Evolutionary conservation across 768 basidiomycete genomes (phyloP).

Genomic region (Amanita exitialis): DNA sequence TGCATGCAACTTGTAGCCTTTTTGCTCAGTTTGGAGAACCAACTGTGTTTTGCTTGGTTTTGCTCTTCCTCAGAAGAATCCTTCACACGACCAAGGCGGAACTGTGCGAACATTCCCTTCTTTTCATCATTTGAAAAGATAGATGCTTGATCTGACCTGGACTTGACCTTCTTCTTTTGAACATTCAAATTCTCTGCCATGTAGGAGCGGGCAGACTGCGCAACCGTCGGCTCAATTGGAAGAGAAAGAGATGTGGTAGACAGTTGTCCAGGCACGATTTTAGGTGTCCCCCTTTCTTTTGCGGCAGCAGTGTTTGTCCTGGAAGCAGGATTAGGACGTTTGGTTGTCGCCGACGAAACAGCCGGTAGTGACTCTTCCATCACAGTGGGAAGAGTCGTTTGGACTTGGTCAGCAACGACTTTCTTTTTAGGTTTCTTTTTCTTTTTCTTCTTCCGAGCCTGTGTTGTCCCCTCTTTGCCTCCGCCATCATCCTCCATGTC

Average conservation of each 20-base stretch:
- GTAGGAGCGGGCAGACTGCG: slow-evolving; percentile 67
- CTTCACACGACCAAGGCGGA: slow-evolving; percentile 20
- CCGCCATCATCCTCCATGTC: slow-evolving; percentile 70
- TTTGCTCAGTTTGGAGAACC: slow-evolving; percentile 49
- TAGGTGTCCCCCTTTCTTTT: slow-evolving; percentile 7
- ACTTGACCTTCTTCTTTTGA: slow-evolving; percentile 61
- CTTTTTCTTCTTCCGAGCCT: slow-evolving; percentile 41
- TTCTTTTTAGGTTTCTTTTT: slow-evolving; percentile 74
- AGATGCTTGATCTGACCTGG: slow-evolving; percentile 48
- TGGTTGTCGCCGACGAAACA: slow-evolving; percentile 4
- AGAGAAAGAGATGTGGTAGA: slow-evolving; percentile 26
- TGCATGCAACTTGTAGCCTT: slow-evolving; percentile 53
- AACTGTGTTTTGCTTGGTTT: slow-evolving; percentile 37
- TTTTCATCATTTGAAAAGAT: slow-evolving; percentile 35
- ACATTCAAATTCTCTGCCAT: slow-evolving; percentile 35
- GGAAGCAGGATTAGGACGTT: slow-evolving; percentile 11
- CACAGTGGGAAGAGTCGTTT: slow-evolving; percentile 11
- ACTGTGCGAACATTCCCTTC: slow-evolving; percentile 41
- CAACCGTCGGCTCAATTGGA: slow-evolving; percentile 36
- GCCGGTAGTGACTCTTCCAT: slow-evolving; percentile 11
- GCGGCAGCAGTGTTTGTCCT: slow-evolving; percentile 14
- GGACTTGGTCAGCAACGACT: slow-evolving; percentile 15
- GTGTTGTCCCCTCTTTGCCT: slow-evolving; percentile 35
- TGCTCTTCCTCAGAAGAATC: slow-evolving; percentile 27
- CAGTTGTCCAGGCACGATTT: slow-evolving; percentile 11